These are phyloP conservation scores for Austroboletus eburneus DNA, from an alignment of 768 basidiomycete genomes.

Conservation along the genomic window DNA sequence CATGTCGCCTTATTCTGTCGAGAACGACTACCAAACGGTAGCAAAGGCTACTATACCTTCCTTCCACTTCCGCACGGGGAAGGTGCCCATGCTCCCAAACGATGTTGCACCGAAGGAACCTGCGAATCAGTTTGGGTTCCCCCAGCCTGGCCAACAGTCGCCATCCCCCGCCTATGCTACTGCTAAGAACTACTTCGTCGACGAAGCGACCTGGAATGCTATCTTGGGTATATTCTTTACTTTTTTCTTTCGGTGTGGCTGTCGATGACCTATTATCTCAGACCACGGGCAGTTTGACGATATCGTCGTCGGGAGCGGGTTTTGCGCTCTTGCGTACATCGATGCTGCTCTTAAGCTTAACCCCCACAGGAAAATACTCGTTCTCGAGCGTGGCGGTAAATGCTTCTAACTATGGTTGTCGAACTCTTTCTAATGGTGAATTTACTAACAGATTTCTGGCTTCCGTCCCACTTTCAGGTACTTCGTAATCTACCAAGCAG, in stretches of 20 bases:
- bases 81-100: too few species aligned
- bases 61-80: too few species aligned
- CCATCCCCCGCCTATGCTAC: constrained; percentile 2
- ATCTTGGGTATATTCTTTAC: background rate
- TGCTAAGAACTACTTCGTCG: constrained; percentile 5
- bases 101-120: too few species aligned
- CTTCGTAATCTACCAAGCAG: too few species aligned
- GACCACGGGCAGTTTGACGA: constrained; percentile 9
- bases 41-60: too few species aligned
- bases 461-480: constrained; percentile 11
- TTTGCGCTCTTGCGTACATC: constrained; percentile 18
- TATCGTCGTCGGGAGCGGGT: constrained; percentile 9
- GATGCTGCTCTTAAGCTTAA: constrained; percentile 12
- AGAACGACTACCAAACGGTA: too few species aligned
- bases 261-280: background rate
- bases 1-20: too few species aligned
- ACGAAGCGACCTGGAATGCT: constrained; percentile 2
- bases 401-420: too few species aligned
- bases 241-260: background rate
- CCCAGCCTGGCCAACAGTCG: constrained; percentile 1
- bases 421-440: too few species aligned
- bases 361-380: constrained; percentile 13
- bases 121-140: constrained; percentile 7
- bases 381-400: constrained; percentile 13
- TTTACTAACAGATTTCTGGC: constrained; percentile 4